A percentile compares a stretch with the other conserved stretches of the same genome.
These are phyloP conservation scores for Phytophthora vignae DNA, from an alignment of 352 stramenopile species.

Conservation along the genomic window DNA sequence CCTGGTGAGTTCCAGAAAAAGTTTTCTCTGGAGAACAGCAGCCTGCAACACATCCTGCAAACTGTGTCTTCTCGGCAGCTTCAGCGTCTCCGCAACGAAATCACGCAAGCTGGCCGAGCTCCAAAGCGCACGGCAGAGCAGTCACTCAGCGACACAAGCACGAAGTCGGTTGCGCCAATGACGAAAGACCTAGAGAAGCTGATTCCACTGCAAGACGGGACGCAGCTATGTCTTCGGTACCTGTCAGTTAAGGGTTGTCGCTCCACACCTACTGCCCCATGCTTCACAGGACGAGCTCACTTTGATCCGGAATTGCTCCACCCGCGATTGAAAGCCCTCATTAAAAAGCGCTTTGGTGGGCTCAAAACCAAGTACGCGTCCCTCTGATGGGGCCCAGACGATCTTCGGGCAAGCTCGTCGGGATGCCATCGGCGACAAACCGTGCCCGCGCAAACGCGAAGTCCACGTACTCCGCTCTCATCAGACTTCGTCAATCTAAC, in stretches of 20 bases:
- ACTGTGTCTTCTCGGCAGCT: neutral
- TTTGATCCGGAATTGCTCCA: neutral
- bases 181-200: neutral
- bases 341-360: neutral
- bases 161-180: neutral
- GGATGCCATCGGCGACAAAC: neutral
- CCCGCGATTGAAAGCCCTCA: neutral
- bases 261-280: neutral
- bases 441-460: neutral
- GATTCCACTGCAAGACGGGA: neutral
- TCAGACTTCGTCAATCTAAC: neutral
- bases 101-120: neutral
- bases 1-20: neutral
- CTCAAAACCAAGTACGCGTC: neutral
- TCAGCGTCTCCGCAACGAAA: neutral
- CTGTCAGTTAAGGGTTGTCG: neutral
- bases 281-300: neutral
- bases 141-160: neutral
- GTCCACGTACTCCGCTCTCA: neutral
- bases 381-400: neutral
- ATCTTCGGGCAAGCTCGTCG: neutral
- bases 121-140: neutral
- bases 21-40: conserved; percentile 1
- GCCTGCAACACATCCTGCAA: neutral
- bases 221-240: neutral